phyloP scores from a whole-genome alignment of 306 rosid species.

The Vigna nakashimae region DNA sequence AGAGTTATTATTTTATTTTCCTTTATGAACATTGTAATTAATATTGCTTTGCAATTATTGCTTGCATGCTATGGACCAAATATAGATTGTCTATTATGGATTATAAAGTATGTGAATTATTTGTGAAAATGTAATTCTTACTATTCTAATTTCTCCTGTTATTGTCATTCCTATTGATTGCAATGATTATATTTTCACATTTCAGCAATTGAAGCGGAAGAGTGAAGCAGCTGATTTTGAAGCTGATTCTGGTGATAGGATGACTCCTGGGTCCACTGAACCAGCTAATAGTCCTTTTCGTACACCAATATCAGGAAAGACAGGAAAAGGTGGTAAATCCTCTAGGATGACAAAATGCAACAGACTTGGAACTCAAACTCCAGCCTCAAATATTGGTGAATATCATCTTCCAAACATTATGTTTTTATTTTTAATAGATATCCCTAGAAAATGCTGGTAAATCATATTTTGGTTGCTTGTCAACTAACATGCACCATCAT shows the following conservation, averaged over 20 bases:
- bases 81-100: constrained; percentile 10
- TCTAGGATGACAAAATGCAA: constrained; percentile 75
- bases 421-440: neutral
- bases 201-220: constrained; percentile 82
- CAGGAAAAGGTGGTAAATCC: constrained; percentile 73
- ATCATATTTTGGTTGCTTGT: neutral
- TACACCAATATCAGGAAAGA: constrained; percentile 76
- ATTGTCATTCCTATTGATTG: constrained; percentile 23
- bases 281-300: constrained; percentile 62
- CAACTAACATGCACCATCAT: constrained; percentile 14
- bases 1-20: neutral
- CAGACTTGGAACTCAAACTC: constrained; percentile 80
- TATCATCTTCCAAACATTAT: constrained; percentile 38
- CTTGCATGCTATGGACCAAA: constrained; percentile 33
- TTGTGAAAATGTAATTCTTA: constrained; percentile 21
- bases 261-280: constrained; percentile 60
- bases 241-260: constrained; percentile 72
- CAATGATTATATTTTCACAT: constrained; percentile 36
- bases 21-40: constrained; percentile 16
- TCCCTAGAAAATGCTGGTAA: constrained; percentile 7
- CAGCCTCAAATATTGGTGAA: constrained; percentile 76
- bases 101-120: constrained; percentile 3
- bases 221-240: constrained; percentile 63
- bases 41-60: constrained; percentile 2
- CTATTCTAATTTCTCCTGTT: constrained; percentile 28